Evolutionary conservation across 495 filamentous ascomycete species (phyloP).

Genomic region (Mytilinidion resinicola): DNA sequence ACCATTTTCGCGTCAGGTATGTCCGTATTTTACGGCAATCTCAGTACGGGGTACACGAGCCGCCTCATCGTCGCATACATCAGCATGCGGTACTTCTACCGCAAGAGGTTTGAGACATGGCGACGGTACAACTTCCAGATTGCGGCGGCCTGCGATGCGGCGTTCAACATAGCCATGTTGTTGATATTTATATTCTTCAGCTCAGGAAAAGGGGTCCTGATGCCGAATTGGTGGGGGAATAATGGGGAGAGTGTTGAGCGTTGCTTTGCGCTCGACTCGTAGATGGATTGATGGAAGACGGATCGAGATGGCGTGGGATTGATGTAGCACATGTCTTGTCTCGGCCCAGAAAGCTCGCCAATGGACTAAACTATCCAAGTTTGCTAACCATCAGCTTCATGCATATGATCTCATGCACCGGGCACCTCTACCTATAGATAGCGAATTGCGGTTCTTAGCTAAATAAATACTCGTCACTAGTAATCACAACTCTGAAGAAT

Average conservation of each 20-base stretch:
- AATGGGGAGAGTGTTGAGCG: slow-evolving; percentile 25
- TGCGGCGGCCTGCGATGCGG: slow-evolving; percentile 52
- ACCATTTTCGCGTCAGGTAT: slow-evolving; percentile 49
- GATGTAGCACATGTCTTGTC: no score
- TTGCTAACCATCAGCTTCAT: no score
- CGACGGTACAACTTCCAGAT: slow-evolving; percentile 51
- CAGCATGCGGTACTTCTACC: slow-evolving; percentile 39
- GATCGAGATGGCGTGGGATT: no score
- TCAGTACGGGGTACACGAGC: slow-evolving; percentile 50
- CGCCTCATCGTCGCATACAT: slow-evolving; percentile 51
- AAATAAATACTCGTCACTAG: no score
- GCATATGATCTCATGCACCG: no score
- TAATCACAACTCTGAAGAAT: no score
- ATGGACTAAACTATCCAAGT: no score
- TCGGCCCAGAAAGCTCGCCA: no score
- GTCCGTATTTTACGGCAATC: slow-evolving; percentile 43
- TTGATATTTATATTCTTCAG: slow-evolving; percentile 52
- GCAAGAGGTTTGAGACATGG: slow-evolving; percentile 46
- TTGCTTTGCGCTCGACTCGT: slow-evolving; percentile 23
- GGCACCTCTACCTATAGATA: no score
- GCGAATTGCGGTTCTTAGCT: no score
- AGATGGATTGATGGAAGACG: no score
- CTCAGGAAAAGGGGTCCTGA: slow-evolving; percentile 45
- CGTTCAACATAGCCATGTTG: slow-evolving; percentile 52
- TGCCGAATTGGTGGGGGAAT: slow-evolving; percentile 57